These are phyloP conservation scores for Aspergillus leporis DNA, from an alignment of 495 filamentous ascomycete genomes.

Conservation along the genomic window DNA sequence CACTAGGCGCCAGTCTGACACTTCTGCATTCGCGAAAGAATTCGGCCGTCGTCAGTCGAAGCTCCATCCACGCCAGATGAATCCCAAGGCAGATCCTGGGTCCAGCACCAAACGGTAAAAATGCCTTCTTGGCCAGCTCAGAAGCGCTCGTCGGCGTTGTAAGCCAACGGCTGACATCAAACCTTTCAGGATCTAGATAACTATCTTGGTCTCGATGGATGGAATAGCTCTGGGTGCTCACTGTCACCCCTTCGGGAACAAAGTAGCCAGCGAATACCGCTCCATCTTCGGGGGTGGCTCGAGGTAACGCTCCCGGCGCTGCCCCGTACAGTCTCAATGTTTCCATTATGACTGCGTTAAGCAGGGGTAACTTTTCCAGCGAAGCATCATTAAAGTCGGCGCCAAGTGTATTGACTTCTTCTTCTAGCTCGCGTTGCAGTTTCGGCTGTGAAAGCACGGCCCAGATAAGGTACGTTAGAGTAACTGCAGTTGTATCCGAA, in stretches of 20 bases:
- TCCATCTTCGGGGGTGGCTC: conserved; percentile 26
- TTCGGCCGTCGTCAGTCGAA: conserved; percentile 18
- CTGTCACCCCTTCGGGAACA: conserved; percentile 23
- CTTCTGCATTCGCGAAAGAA: conserved; percentile 19
- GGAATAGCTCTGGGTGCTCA: conserved; percentile 23
- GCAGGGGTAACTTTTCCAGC: conserved; percentile 36
- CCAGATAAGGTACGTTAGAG: conserved; percentile 41
- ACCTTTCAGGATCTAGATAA: conserved; percentile 25
- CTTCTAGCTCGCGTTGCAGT: conserved; percentile 18
- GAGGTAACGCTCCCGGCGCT: conserved; percentile 35
- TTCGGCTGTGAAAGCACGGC: conserved; percentile 25
- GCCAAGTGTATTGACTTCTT: conserved; percentile 22
- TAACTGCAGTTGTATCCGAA: conserved; percentile 40
- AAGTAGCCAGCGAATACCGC: conserved; percentile 18
- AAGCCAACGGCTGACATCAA: conserved; percentile 23
- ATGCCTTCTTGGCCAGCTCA: conserved; percentile 1
- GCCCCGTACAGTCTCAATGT: conserved; percentile 51
- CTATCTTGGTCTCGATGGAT: conserved; percentile 24
- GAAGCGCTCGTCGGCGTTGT: neutral
- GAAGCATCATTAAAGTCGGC: conserved; percentile 24
- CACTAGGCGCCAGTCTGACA: conserved; percentile 11
- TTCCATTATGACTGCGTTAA: conserved; percentile 55
- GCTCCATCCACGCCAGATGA: conserved; percentile 23
- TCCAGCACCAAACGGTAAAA: conserved; percentile 24
- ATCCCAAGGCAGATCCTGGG: conserved; percentile 21